These are phyloP conservation scores for Backusella australiensis DNA, from an alignment of 192 early-diverging fungal genomes.

Conservation along the genomic window DNA sequence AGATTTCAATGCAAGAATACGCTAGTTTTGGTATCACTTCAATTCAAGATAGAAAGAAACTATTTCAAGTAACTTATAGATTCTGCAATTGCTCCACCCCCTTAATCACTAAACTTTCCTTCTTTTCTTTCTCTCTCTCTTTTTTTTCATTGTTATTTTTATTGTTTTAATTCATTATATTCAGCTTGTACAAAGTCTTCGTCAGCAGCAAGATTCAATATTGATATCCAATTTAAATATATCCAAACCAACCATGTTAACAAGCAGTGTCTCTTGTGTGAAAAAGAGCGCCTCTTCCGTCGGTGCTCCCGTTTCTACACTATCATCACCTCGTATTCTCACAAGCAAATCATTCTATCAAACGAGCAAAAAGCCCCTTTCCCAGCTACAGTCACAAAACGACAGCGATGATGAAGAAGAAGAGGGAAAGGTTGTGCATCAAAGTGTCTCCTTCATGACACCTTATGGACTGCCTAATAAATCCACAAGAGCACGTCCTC, in stretches of 20 bases:
- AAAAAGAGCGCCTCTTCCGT: not conserved
- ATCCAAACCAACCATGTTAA: conserved; percentile 10
- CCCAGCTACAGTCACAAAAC: not conserved
- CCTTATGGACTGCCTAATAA: conserved; percentile 72
- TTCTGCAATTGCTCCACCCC: not conserved
- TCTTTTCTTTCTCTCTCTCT: not conserved
- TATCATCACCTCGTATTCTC: not conserved
- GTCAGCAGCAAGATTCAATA: conserved; percentile 28
- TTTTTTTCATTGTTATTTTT: not conserved
- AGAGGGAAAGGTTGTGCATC: conserved; percentile 1
- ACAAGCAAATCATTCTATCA: conserved; percentile 1
- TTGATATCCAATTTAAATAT: conserved; percentile 34
- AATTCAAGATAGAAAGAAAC: conserved; percentile 55
- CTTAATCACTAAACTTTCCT: not conserved
- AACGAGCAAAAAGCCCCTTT: not conserved
- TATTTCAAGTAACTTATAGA: conserved; percentile 42
- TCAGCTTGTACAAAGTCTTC: conserved; percentile 33
- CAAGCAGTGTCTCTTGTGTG: conserved; percentile 12
- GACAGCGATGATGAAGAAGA: conserved; percentile 18
- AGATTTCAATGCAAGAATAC: conserved; percentile 83
- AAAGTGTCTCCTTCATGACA: conserved; percentile 53
- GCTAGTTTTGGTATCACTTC: conserved; percentile 53
- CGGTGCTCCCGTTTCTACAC: not conserved
- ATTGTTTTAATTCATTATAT: not conserved
- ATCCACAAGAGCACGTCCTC: not conserved